These are phyloP conservation scores for Diplotaxis tenuifolia DNA, from an alignment of 345 rosid genomes.

Conservation along the genomic window DNA sequence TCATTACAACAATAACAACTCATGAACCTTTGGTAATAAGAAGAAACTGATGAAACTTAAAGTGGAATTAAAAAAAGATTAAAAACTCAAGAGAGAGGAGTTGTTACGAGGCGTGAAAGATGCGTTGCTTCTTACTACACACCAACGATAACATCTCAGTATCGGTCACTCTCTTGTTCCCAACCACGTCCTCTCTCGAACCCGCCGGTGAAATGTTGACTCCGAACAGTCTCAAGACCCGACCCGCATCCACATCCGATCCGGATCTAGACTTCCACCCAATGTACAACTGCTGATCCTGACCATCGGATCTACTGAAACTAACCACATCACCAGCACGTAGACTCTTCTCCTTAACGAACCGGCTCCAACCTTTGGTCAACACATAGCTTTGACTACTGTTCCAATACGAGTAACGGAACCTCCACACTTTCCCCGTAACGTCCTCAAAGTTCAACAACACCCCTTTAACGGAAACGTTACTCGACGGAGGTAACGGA, in stretches of 20 bases:
- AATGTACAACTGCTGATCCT: constrained; percentile 69
- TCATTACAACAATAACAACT: constrained; percentile 37
- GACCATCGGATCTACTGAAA: constrained; percentile 78
- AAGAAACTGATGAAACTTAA: constrained; percentile 10
- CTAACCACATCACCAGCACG: constrained; percentile 85
- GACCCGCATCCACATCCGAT: constrained; percentile 39
- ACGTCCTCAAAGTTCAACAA: constrained; percentile 74
- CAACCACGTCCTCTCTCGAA: constrained; percentile 27
- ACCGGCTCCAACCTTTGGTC: constrained; percentile 96
- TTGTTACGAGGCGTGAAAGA: constrained; percentile 70
- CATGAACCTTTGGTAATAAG: constrained; percentile 33
- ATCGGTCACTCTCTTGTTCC: constrained; percentile 60
- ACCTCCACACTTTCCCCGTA: constrained; percentile 88
- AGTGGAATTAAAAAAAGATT: neutral
- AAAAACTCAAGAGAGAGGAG: constrained; percentile 7
- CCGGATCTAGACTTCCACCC: constrained; percentile 53
- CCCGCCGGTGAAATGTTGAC: constrained; percentile 59
- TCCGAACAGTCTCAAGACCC: constrained; percentile 71
- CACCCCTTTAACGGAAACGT: constrained; percentile 57
- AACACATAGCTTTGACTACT: constrained; percentile 95
- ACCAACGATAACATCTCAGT: constrained; percentile 55
- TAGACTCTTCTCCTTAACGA: constrained; percentile 84
- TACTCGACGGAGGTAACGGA: constrained; percentile 54
- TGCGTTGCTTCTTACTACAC: constrained; percentile 73
- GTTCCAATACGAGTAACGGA: constrained; percentile 97